These are phyloP conservation scores for Penicillium carneum DNA, from an alignment of 2,329 filamentous ascomycete species.

Conservation along the genomic window DNA sequence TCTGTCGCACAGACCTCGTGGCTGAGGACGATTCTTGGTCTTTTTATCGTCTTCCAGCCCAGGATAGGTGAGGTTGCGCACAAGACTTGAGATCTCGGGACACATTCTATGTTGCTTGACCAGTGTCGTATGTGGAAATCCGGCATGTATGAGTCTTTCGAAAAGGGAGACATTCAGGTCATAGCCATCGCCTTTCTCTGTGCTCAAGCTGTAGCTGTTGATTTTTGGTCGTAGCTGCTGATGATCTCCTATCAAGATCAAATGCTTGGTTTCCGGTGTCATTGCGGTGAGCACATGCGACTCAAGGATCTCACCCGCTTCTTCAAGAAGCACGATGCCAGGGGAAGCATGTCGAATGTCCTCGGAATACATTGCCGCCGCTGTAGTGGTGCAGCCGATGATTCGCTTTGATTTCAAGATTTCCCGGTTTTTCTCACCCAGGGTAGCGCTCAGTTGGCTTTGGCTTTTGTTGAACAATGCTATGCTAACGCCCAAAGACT, in stretches of 20 bases:
- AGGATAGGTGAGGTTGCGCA: slow-evolving; percentile 68
- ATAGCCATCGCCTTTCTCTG: slow-evolving; percentile 70
- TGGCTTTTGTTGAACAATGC: slow-evolving; percentile 26
- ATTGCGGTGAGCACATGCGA: slow-evolving; percentile 70
- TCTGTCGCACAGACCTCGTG: slow-evolving; percentile 65
- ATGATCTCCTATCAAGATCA: slow-evolving; percentile 76
- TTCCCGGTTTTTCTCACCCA: slow-evolving; percentile 21
- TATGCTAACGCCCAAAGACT: slow-evolving; percentile 25
- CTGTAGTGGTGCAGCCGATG: slow-evolving; percentile 75
- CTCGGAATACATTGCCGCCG: slow-evolving; percentile 67
- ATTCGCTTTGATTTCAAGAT: slow-evolving; percentile 64
- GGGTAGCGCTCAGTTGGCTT: slow-evolving; percentile 16
- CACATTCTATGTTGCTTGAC: slow-evolving; percentile 72
- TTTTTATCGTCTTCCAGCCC: slow-evolving; percentile 63
- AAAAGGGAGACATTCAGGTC: slow-evolving; percentile 74
- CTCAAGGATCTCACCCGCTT: slow-evolving; percentile 77
- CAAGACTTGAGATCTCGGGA: slow-evolving; percentile 69
- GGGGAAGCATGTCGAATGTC: slow-evolving; percentile 63
- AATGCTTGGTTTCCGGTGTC: slow-evolving; percentile 62
- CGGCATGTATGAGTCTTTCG: slow-evolving; percentile 68
- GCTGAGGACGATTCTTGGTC: slow-evolving; percentile 56
- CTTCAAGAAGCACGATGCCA: slow-evolving; percentile 71
- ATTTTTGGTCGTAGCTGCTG: slow-evolving; percentile 74
- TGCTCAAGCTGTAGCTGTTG: slow-evolving; percentile 65
- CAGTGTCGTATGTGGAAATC: slow-evolving; percentile 62